phyloP scores from a whole-genome alignment of 2,329 filamentous ascomycete species.

The Zasmidium cellare region DNA sequence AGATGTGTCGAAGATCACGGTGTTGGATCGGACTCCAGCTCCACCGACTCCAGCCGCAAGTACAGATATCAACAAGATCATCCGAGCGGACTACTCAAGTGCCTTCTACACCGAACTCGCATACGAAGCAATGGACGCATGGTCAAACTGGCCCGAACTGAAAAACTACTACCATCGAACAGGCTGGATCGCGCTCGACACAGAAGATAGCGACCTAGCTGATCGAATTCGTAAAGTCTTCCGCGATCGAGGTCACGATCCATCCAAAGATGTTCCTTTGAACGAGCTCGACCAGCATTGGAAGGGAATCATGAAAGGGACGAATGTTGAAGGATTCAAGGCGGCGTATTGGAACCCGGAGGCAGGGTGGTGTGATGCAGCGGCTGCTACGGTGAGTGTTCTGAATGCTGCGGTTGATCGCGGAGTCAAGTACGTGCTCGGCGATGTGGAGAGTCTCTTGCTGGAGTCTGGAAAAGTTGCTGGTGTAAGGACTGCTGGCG shows the following conservation, averaged over 20 bases:
- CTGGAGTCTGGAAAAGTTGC: constrained; percentile 30
- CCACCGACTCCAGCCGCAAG: constrained; percentile 59
- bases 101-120: constrained; percentile 33
- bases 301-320: constrained; percentile 41
- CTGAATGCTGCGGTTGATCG: constrained; percentile 44
- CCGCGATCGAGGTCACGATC: constrained; percentile 43
- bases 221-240: constrained; percentile 57
- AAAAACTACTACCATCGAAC: constrained; percentile 57
- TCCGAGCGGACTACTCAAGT: constrained; percentile 63
- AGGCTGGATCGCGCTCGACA: constrained; percentile 60
- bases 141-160: constrained; percentile 34
- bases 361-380: constrained; percentile 57
- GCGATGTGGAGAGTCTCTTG: constrained; percentile 47
- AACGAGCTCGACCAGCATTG: constrained; percentile 42
- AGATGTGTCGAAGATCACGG: constrained; percentile 39
- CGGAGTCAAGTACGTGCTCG: constrained; percentile 49
- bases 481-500: constrained; percentile 53
- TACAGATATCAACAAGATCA: constrained; percentile 72
- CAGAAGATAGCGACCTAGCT: constrained; percentile 49
- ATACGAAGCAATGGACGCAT: constrained; percentile 41
- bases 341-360: constrained; percentile 52
- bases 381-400: constrained; percentile 46
- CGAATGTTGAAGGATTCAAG: constrained; percentile 40
- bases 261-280: constrained; percentile 46
- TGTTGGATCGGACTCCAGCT: constrained; percentile 47